These are phyloP conservation scores for Geosmithia flava DNA, from an alignment of 2,329 filamentous ascomycete species.

Conservation along the genomic window DNA sequence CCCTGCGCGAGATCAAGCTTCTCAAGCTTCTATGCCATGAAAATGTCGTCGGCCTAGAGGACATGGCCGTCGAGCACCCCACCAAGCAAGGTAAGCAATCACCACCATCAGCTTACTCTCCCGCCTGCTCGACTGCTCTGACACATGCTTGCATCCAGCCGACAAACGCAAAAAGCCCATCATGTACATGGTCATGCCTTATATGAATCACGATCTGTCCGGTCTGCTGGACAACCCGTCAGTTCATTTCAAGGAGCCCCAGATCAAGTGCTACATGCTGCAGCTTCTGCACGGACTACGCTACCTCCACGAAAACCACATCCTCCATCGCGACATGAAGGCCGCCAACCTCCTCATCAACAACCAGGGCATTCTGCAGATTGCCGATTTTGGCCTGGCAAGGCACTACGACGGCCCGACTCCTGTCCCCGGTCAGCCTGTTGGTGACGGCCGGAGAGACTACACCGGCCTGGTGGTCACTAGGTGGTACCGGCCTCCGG, in stretches of 20 bases:
- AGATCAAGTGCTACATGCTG: conserved; percentile 97
- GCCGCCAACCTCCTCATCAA: conserved; percentile 95
- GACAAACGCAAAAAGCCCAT: conserved; percentile 73
- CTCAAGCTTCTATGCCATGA: conserved; percentile 87
- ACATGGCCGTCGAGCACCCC: conserved; percentile 86
- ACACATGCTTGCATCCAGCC: conserved; percentile 25
- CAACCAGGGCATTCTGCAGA: conserved; percentile 85
- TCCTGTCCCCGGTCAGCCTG: conserved; percentile 64
- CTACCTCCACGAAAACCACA: conserved; percentile 82
- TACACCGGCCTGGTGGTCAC: conserved; percentile 97
- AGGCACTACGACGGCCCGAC: conserved; percentile 81
- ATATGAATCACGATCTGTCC: conserved; percentile 98
- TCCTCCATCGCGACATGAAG: conserved; percentile 97
- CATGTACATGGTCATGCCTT: conserved; percentile 98
- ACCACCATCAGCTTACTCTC: background rate
- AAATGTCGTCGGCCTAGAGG: conserved; percentile 77
- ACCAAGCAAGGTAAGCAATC: conserved; percentile 42
- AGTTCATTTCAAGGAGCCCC: conserved; percentile 73
- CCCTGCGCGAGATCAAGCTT: conserved; percentile 92
- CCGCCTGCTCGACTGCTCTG: background rate
- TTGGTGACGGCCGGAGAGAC: conserved; percentile 74
- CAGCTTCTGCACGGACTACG: conserved; percentile 81
- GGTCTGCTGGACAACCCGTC: conserved; percentile 90
- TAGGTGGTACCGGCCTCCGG: conserved; percentile 90
- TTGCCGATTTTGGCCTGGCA: conserved; percentile 92